phyloP scores from a whole-genome alignment of 495 filamentous ascomycete genomes.

The Penicillium herquei region DNA sequence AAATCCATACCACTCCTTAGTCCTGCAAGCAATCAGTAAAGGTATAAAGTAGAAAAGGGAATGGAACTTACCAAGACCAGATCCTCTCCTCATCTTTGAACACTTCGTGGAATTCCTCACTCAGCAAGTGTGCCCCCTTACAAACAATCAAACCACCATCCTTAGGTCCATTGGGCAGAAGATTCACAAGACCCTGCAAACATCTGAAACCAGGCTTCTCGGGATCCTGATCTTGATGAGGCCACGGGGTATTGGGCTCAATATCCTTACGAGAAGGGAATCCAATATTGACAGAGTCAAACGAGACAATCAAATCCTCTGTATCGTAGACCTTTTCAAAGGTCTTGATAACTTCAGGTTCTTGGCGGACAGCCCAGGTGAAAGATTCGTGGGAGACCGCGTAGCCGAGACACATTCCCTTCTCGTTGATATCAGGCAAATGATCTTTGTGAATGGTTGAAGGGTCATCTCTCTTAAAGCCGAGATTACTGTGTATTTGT shows the following conservation, averaged over 20 bases:
- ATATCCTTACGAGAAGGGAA: slow-evolving; percentile 29
- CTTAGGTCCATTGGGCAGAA: slow-evolving; percentile 32
- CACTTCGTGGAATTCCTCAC: slow-evolving; percentile 27
- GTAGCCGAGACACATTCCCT: slow-evolving; percentile 35
- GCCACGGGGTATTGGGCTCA: slow-evolving; percentile 34
- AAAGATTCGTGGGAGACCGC: slow-evolving; percentile 36
- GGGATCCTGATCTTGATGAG: slow-evolving; percentile 41
- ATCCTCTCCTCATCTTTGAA: slow-evolving; percentile 26
- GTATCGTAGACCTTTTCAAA: slow-evolving; percentile 34
- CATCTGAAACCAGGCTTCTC: slow-evolving; percentile 36
- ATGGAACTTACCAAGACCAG: slow-evolving; percentile 23
- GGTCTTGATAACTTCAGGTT: slow-evolving; percentile 31
- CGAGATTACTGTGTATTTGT: slow-evolving; percentile 21
- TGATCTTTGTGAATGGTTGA: slow-evolving; percentile 27
- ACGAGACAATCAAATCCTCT: slow-evolving; percentile 36
- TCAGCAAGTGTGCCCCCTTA: slow-evolving; percentile 25
- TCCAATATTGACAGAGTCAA: slow-evolving; percentile 34
- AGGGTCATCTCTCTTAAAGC: slow-evolving; percentile 33
- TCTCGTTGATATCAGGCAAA: slow-evolving; percentile 36
- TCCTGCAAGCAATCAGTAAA: slow-evolving; percentile 8
- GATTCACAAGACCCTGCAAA: slow-evolving; percentile 40
- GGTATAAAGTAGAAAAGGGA: no score
- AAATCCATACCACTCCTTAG: slow-evolving; percentile 32
- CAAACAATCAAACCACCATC: slow-evolving; percentile 36
- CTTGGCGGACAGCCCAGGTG: slow-evolving; percentile 31